A percentile compares a stretch with the other conserved stretches of the same genome.
phyloP scores from a whole-genome alignment of 2,329 filamentous ascomycete genomes.

The Arachnomyces sp. region DNA sequence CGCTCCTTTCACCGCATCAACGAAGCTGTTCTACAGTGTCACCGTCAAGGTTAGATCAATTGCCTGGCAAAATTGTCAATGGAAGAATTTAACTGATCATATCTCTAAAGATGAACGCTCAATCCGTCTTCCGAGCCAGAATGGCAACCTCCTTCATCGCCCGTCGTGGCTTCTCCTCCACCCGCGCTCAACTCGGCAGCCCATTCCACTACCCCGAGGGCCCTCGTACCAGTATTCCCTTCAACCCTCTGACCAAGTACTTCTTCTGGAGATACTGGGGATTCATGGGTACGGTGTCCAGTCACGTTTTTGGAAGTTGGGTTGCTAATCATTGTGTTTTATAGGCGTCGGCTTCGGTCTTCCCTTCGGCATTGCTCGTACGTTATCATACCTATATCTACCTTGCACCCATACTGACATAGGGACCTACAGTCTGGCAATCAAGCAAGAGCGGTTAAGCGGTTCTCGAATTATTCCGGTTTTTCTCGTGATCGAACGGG shows the following conservation, averaged over 20 bases:
- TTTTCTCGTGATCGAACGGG: constrained; percentile 1
- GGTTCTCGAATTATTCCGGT: constrained; percentile 12
- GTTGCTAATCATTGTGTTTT: constrained; percentile 9
- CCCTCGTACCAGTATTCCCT: constrained; percentile 87
- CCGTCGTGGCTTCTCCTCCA: constrained; percentile 91
- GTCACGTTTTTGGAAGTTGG: constrained; percentile 7
- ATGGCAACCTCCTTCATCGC: constrained; percentile 59
- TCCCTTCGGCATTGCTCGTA: constrained; percentile 58
- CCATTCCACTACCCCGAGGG: constrained; percentile 99
- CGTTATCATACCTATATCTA: constrained; percentile 21
- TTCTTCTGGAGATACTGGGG: constrained; percentile 78
- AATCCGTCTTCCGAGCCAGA: constrained; percentile 54
- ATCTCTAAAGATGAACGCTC: constrained; percentile 64
- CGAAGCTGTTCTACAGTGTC: no score
- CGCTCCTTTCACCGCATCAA: no score
- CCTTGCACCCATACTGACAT: constrained; percentile 17
- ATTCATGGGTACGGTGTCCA: constrained; percentile 55
- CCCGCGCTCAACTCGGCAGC: constrained; percentile 73
- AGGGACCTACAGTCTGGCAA: constrained; percentile 51
- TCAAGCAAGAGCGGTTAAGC: constrained; percentile 52
- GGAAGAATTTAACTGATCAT: constrained; percentile 35
- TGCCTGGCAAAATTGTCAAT: no score
- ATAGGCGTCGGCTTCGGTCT: constrained; percentile 50
- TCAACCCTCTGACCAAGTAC: constrained; percentile 85
- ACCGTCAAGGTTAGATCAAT: no score